phyloP scores from a whole-genome alignment of 345 rosid genomes.

The Eucalyptus pauciflora region DNA sequence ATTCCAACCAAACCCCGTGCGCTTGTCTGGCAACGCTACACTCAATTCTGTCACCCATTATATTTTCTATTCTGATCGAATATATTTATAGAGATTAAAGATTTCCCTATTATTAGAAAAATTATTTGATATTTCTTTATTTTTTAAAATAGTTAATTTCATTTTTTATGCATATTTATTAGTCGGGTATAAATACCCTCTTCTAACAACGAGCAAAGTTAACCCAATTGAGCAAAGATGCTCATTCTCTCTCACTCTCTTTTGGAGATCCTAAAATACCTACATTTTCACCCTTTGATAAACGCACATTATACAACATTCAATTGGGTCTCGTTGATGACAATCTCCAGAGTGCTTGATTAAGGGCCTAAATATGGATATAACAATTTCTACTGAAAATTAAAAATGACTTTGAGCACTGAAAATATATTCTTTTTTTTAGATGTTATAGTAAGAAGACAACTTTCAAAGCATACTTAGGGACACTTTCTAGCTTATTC shows the following conservation, averaged over 20 bases:
- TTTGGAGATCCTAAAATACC: neutral
- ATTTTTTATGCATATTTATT: too few species aligned
- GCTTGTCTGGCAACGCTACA: neutral
- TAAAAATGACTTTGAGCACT: neutral
- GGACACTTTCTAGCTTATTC: neutral
- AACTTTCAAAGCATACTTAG: neutral
- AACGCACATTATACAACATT: neutral
- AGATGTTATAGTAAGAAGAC: neutral
- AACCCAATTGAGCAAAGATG: neutral
- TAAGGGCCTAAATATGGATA: neutral
- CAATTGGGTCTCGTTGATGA: neutral
- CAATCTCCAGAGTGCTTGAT: neutral
- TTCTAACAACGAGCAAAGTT: too few species aligned
- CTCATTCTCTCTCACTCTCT: neutral
- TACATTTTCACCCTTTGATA: neutral
- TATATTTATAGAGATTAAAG: too few species aligned
- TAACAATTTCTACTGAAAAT: neutral
- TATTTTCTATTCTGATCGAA: neutral
- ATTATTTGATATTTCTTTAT: neutral
- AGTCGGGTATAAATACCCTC: too few species aligned
- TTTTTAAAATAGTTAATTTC: neutral
- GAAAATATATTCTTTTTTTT: neutral
- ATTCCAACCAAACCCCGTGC: neutral
- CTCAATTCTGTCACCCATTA: neutral
- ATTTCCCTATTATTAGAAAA: too few species aligned